These are phyloP conservation scores for Pontederia paniculata DNA, from an alignment of 176 grass and related monocot species.

Conservation along the genomic window DNA sequence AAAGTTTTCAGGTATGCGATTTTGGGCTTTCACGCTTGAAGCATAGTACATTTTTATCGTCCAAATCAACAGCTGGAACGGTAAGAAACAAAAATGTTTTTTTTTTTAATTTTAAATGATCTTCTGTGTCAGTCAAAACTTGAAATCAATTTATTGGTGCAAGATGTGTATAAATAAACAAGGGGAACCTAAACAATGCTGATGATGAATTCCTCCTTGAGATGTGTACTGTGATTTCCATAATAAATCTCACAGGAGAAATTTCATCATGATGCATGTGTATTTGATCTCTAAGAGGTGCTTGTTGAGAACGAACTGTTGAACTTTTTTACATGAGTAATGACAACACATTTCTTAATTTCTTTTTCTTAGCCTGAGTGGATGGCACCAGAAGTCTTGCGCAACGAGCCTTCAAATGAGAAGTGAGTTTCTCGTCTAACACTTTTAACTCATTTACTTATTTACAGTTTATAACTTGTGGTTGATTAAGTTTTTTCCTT, in stretches of 20 bases:
- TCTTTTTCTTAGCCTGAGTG: constrained; percentile 67
- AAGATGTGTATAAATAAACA: no score
- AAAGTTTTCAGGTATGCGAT: constrained; percentile 74
- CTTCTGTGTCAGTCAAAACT: background rate
- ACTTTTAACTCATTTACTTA: constrained; percentile 8
- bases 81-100: constrained; percentile 40
- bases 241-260: no score
- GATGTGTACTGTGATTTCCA: no score
- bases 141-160: no score
- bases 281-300: no score
- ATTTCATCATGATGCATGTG: no score
- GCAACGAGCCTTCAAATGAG: constrained; percentile 96
- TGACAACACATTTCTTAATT: background rate
- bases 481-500: no score
- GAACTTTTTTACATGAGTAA: background rate
- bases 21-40: constrained; percentile 98
- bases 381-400: constrained; percentile 98
- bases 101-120: constrained; percentile 14
- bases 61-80: constrained; percentile 97
- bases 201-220: no score
- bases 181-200: no score
- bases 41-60: constrained; percentile 96
- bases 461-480: background rate
- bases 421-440: constrained; percentile 49
- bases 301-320: background rate